Percentiles rank a stretch among this genome's conserved stretches.
phyloP scores from a whole-genome alignment of 2,329 filamentous ascomycete genomes.

The Torrubiella hemipterigena region DNA sequence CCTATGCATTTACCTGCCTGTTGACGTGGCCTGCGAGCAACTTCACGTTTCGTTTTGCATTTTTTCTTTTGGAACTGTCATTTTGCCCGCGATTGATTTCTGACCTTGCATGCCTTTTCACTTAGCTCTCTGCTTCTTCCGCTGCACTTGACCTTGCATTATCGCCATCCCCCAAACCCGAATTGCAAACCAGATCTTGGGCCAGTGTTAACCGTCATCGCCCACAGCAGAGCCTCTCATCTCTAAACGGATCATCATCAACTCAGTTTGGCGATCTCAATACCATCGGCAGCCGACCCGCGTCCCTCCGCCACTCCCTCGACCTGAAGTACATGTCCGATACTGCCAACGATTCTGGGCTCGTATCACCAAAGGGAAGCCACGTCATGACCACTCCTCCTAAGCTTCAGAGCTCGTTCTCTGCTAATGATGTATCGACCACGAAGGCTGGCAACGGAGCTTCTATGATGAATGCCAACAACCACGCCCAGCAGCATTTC shows the following conservation, averaged over 20 bases:
- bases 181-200: conserved; percentile 44
- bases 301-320: conserved; percentile 45
- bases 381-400: conserved; percentile 50
- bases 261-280: conserved; percentile 32
- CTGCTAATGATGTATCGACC: conserved; percentile 78
- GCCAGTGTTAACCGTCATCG: conserved; percentile 54
- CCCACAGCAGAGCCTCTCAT: conserved; percentile 46
- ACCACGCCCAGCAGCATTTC: conserved; percentile 49
- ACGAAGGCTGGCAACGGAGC: conserved; percentile 56
- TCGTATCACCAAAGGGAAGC: conserved; percentile 34
- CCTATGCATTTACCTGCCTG: too few species aligned
- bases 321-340: conserved; percentile 41
- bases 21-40: too few species aligned
- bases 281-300: conserved; percentile 33
- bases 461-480: conserved; percentile 35
- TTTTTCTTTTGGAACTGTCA: conserved; percentile 5
- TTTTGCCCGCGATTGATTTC: conserved; percentile 11
- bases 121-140: conserved; percentile 68
- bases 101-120: conserved; percentile 19
- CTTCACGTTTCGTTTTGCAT: conserved; percentile 2
- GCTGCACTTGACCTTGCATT: conserved; percentile 70
- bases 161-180: conserved; percentile 52
- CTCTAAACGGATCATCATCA: conserved; percentile 27
- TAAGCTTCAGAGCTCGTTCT: conserved; percentile 79
- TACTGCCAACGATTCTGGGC: conserved; percentile 21